A percentile compares a stretch with the other conserved stretches of the same genome.
phyloP scores from a whole-genome alignment of 306 rosid genomes.

The Erythrophleum fordii region DNA sequence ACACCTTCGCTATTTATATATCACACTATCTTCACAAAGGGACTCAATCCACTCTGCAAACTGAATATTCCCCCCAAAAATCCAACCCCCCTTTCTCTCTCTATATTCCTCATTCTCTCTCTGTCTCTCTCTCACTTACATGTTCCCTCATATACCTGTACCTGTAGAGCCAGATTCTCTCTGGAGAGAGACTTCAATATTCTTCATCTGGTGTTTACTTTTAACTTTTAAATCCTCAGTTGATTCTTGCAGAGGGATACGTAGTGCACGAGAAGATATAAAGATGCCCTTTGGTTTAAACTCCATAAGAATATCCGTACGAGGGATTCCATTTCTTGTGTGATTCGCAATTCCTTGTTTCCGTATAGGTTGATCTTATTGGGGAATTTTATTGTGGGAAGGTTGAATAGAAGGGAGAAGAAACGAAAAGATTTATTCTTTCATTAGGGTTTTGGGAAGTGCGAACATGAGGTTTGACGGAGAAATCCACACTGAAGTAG shows the following conservation, averaged over 20 bases:
- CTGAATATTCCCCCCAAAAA: constrained; percentile 24
- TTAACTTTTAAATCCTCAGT: background rate
- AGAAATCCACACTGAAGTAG: constrained; percentile 41
- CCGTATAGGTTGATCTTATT: background rate
- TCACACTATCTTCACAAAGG: background rate
- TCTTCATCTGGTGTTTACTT: background rate
- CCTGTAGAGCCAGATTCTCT: background rate
- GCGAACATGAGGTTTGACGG: constrained; percentile 46
- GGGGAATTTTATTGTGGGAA: background rate
- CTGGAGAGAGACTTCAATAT: background rate
- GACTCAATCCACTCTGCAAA: constrained; percentile 10
- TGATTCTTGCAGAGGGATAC: background rate
- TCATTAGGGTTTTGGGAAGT: constrained; percentile 27
- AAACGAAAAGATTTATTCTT: constrained; percentile 24
- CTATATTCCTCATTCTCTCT: background rate
- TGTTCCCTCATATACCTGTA: background rate
- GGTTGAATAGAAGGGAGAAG: background rate
- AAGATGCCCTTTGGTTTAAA: background rate
- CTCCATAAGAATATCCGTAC: background rate
- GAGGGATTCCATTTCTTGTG: background rate
- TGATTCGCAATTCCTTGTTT: constrained; percentile 27
- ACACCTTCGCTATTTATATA: background rate
- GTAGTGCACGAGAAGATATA: background rate
- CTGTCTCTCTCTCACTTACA: background rate
- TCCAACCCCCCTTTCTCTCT: background rate